phyloP scores from a whole-genome alignment of 345 rosid species.

The Linum tenue region DNA sequence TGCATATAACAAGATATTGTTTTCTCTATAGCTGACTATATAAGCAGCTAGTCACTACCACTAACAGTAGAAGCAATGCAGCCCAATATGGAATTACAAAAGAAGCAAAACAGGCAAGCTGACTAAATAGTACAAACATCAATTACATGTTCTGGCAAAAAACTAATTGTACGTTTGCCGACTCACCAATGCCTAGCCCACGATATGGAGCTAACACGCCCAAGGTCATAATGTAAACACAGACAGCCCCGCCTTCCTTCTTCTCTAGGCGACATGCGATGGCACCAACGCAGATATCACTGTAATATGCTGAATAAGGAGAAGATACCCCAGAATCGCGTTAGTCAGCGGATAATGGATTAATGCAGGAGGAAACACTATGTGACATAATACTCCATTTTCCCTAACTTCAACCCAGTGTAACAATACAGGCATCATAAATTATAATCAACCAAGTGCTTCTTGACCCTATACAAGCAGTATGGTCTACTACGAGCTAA shows the following conservation, averaged over 20 bases:
- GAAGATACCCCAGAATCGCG: constrained; percentile 1
- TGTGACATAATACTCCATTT: too few species aligned
- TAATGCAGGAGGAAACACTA: too few species aligned
- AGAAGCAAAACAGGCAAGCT: neutral
- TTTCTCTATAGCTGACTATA: too few species aligned
- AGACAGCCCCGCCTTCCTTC: constrained; percentile 63
- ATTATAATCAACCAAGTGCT: too few species aligned
- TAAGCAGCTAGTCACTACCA: neutral
- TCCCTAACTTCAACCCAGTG: too few species aligned
- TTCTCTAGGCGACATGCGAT: constrained; percentile 94
- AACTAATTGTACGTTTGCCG: neutral
- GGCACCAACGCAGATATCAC: constrained; percentile 91
- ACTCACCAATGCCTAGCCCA: constrained; percentile 87
- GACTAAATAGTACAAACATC: neutral
- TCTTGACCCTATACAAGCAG: too few species aligned
- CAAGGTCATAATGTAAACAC: constrained; percentile 91
- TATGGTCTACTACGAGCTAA: too few species aligned
- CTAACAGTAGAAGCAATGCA: constrained; percentile 1
- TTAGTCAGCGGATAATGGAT: too few species aligned
- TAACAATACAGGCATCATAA: too few species aligned
- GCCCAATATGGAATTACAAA: neutral
- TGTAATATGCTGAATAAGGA: constrained; percentile 62
- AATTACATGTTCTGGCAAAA: neutral
- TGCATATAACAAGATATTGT: neutral
- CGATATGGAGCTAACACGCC: constrained; percentile 97